Evolutionary conservation across 148 eudicot species (phyloP), one percentile per base, ranked within the genome.

Genomic region (Vaccinium myrtillus): DNA sequence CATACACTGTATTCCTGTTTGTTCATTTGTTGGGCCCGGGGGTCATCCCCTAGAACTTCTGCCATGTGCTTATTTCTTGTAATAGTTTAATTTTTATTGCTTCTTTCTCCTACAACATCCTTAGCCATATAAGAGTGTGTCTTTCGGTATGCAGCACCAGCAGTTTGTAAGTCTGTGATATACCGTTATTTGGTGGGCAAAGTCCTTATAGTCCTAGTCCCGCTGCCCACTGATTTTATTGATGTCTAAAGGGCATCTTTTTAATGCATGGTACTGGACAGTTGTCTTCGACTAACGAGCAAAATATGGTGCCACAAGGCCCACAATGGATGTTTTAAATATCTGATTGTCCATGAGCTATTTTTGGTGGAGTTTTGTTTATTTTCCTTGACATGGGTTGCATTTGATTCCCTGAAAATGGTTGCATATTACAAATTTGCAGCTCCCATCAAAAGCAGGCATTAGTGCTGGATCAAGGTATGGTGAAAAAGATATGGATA

Each of bases 381-480:
- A 7, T 75, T 2, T 71, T 1, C 48, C 43, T 6, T 71, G 48
- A 15, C 15, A 32, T 32, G 15, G 19, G 46, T 36, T 36, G 48
- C 48, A 15, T 71, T 27, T 86, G 78, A 80, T 10, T 13, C 27
- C 4, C 49, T 71, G 76, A 71, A 70, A 32, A 71, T 32, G 19
- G 76, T 71, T 71, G 76, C 76, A 36, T 71, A 36, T 86, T 75
- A 77, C 85, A 49, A 43, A 53, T 89, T 54, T 88, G 67, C 90
- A 93, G 94, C 87, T 71, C 71, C 93, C 88, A 39, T 63, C 90
- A 23, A 92, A 90, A 87, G 83, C 94, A 74, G 76, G 86, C 84
- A 70, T 86, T 84, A 84, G 90, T 79, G 77, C 77, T 85, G 91
- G 91, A 79, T 88, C 91, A 71, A 90, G 93, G 79, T 89, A 85